phyloP scores from a whole-genome alignment of 2,329 filamentous ascomycete species.

The Fusarium sp. region DNA sequence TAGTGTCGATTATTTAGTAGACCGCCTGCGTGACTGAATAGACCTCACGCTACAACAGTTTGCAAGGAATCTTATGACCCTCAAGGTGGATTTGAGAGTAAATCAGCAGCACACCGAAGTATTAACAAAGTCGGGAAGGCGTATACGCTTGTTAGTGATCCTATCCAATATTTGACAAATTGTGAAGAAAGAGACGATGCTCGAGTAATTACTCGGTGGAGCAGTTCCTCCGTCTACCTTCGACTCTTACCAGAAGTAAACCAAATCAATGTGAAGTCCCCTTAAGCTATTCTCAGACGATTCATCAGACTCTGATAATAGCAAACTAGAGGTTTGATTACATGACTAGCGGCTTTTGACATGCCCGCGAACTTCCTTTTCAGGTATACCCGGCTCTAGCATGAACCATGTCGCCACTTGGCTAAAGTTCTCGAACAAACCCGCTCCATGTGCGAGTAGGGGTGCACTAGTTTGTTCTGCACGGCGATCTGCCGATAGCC shows the following conservation, averaged over 20 bases:
- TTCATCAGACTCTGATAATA: conserved; percentile 14
- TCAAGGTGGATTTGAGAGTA: background rate
- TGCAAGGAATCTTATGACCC: background rate
- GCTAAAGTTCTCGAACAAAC: conserved; percentile 28
- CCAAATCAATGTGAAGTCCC: conserved; percentile 5
- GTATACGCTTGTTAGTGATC: no score
- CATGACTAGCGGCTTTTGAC: conserved; percentile 33
- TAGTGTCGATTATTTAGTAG: no score
- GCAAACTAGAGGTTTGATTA: conserved; percentile 30
- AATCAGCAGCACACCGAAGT: conserved; percentile 5
- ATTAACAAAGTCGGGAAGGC: conserved; percentile 20
- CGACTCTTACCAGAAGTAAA: conserved; percentile 25
- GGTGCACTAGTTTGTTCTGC: conserved; percentile 25
- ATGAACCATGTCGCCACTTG: conserved; percentile 36
- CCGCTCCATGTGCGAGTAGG: conserved; percentile 1
- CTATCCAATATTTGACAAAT: background rate
- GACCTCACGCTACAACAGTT: background rate
- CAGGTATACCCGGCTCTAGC: conserved; percentile 33
- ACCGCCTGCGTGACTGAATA: background rate
- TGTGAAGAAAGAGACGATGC: conserved; percentile 6
- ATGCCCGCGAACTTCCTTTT: conserved; percentile 38
- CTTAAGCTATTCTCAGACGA: conserved; percentile 32
- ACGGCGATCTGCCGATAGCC: conserved; percentile 35
- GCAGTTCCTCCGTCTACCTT: conserved; percentile 11
- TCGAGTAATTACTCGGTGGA: background rate